Base-by-base conservation (phyloP, 768 basidiomycete species). In the Rhodocollybia butyracea region DNA sequence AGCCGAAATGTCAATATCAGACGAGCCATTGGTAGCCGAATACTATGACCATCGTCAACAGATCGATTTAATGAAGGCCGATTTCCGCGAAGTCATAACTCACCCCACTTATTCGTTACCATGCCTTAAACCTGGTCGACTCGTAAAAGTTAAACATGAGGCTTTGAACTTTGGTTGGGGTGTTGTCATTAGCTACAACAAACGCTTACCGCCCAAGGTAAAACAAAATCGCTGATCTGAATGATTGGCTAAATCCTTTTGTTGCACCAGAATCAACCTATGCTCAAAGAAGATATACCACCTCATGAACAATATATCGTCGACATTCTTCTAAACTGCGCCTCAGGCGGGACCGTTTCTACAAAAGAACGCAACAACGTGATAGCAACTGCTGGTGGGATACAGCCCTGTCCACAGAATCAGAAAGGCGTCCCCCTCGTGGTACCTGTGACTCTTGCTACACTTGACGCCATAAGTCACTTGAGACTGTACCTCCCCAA, bases 151-250 rank as follows among this genome's bases (percentile, higher is more conserved):
- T 62, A 89, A 89, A 66, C 81, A 97, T 67, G 83, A 87, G 59
- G 86, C 89, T 36, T 73, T 86, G 13, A 90, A 99, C 70, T 98
- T 96, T 69, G 96, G 96, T 10, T 98, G 97, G 97, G 96, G 96
- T 36, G 83, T 94, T 40, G 83, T 98, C 50, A 81, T 98, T 65
- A 95, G 94, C 67, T 98, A 86, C 64, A 87, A 91, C 66, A 97
- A 97, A 70, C 84, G 94, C 0, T 61, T 86, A 21, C 83, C 86
- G n/a, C 81, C 89, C 15, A 96, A 94, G 76, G 92, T 86, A 58
- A 22, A 73, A 62, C 22, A 41, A 32, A 38, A 29, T 22, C 43
- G 27, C n/a, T n/a, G 27, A 21, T 6, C 6, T 27, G 19, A n/a
- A 3, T 22, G 29, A 3, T 27, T 24, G 21, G 32, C 12, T 40